phyloP scores from a whole-genome alignment of 1,284 basidiomycete species.

The Papiliotrema terrestris region DNA sequence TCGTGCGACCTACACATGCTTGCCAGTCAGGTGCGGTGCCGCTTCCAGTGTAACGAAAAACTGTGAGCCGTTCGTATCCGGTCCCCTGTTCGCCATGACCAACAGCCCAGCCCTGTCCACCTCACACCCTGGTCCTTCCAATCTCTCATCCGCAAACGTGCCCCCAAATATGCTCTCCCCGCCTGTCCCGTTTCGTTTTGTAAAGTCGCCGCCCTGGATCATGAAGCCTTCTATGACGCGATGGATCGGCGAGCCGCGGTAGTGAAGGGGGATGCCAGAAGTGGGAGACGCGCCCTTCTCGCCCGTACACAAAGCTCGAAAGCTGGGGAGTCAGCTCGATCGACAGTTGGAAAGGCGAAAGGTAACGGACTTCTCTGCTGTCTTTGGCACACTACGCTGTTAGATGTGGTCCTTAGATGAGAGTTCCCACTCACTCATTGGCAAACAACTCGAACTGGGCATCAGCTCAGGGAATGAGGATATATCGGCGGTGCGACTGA shows the following conservation, averaged over 20 bases:
- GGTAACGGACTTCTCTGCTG: slow-evolving; percentile 70
- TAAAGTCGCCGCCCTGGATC: slow-evolving; percentile 74
- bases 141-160: slow-evolving; percentile 46
- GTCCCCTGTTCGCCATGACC: slow-evolving; percentile 63
- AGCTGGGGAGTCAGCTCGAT: slow-evolving; percentile 53
- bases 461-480: background rate
- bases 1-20: slow-evolving; percentile 47
- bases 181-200: slow-evolving; percentile 54
- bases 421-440: slow-evolving; percentile 42
- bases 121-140: slow-evolving; percentile 37
- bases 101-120: slow-evolving; percentile 51
- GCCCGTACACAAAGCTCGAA: slow-evolving; percentile 82
- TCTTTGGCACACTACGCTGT: slow-evolving; percentile 62
- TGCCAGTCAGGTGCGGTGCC: slow-evolving; percentile 51
- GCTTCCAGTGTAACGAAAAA: slow-evolving; percentile 48
- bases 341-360: background rate
- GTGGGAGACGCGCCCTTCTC: slow-evolving; percentile 68
- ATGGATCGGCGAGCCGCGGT: slow-evolving; percentile 75
- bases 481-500: slow-evolving; percentile 14
- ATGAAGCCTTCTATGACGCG: slow-evolving; percentile 80
- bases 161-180: slow-evolving; percentile 50
- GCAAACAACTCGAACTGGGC: slow-evolving; percentile 71
- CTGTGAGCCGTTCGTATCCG: slow-evolving; percentile 57
- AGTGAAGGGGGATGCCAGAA: slow-evolving; percentile 68
- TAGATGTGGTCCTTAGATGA: slow-evolving; percentile 1